Conservation (phyloP, 2,329 filamentous ascomycete genomes). For the Trichoderma semiorbis region DNA sequence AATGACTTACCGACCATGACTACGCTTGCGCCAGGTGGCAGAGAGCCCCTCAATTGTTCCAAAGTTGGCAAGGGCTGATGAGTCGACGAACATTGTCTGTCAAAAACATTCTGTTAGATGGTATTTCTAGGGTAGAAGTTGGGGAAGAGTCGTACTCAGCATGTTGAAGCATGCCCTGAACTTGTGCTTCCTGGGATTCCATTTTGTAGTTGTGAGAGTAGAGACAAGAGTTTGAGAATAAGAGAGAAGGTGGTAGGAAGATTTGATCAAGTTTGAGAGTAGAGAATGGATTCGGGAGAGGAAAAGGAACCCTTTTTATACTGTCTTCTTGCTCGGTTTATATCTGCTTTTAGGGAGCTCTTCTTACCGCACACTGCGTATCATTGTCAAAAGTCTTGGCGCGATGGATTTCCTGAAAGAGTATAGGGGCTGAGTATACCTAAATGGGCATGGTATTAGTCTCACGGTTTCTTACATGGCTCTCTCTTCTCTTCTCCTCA, state of each 20-base stretch:
- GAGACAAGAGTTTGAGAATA: neutral
- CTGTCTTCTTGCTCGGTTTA: neutral
- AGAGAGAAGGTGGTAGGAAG: neutral
- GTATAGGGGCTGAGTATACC: neutral
- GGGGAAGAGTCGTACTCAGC: neutral
- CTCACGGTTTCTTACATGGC: neutral
- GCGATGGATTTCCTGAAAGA: neutral
- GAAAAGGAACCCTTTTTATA: neutral
- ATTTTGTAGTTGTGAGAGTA: neutral
- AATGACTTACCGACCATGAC: neutral
- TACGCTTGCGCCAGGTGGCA: neutral
- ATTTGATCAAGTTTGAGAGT: neutral
- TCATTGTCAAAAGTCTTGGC: neutral
- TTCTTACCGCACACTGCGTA: neutral
- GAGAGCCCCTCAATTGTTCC: neutral
- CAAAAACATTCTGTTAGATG: neutral
- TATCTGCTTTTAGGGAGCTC: neutral
- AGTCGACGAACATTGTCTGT: neutral
- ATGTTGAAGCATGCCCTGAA: neutral
- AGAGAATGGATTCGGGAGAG: neutral
- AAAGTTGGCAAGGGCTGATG: neutral
- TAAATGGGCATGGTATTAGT: neutral
- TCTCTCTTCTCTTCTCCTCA: neutral
- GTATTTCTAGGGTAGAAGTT: neutral
- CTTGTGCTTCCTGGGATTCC: neutral